Percentiles rank a stretch among this genome's conserved stretches.
These are phyloP conservation scores for Amphibolis antarctica DNA, from an alignment of 106 monocot species.

Conservation along the genomic window DNA sequence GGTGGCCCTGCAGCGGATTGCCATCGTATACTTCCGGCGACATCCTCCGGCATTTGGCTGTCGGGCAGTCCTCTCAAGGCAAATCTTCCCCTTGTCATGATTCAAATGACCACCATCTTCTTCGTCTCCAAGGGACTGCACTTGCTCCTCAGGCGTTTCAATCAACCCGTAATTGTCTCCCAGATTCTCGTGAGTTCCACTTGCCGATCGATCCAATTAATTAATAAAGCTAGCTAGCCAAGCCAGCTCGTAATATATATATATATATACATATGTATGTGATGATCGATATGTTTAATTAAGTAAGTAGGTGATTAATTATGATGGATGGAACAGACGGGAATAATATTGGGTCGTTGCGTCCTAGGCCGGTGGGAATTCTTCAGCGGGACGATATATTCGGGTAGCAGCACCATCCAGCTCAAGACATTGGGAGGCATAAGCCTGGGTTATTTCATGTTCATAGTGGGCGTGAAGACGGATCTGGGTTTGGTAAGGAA, in stretches of 20 bases:
- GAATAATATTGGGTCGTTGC: not conserved
- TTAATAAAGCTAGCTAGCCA: too few species aligned
- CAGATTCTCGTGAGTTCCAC: conserved; percentile 5
- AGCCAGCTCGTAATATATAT: too few species aligned
- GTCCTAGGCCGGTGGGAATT: not conserved
- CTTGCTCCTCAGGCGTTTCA: not conserved
- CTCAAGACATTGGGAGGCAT: conserved; percentile 2
- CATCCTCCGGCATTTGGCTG: conserved; percentile 6
- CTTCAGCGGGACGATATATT: not conserved
- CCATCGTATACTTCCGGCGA: not conserved
- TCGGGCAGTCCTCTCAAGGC: conserved; percentile 4
- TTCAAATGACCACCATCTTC: conserved; percentile 13
- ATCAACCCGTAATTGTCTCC: conserved; percentile 12
- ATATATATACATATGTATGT: too few species aligned
- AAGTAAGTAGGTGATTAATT: too few species aligned
- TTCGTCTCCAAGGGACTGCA: conserved; percentile 1
- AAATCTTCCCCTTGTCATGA: conserved; percentile 7
- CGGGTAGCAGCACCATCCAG: conserved; percentile 2
- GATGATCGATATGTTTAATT: too few species aligned
- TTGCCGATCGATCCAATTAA: not conserved
- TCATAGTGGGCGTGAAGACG: conserved; percentile 38
- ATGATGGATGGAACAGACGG: conserved; percentile 1
- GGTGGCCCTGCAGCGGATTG: conserved; percentile 5
- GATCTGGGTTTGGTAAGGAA: conserved; percentile 14
- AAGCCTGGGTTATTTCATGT: conserved; percentile 18